Evolutionary conservation across 305 asterid genomes (phyloP), one percentile per base, ranked within the genome.

Genomic region (Fraxinus velutina): DNA sequence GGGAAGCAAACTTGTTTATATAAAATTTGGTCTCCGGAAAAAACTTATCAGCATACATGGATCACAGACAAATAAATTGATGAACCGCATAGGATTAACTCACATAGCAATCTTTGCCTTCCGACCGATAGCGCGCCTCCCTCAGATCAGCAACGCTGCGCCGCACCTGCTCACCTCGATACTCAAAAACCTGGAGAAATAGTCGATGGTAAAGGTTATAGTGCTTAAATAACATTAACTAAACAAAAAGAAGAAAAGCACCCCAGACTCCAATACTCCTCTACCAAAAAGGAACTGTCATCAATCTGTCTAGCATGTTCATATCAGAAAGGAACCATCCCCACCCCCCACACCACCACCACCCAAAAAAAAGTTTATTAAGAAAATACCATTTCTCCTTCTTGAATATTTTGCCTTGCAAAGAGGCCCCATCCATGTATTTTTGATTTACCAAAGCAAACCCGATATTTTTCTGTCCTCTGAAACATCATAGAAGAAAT

Each of bases 361-460:
- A 37, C 17, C 24, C 6, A 76, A 24, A 62, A 62, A 78, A 42
- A 27, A 8, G 47, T 15, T 13, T 1, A 50, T 15, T 15, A 15
- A 1, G 7, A 50, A 50, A n/a, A 50, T 90, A 96, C 99, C 98
- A 94, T 94, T 79, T 94, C 94, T 79, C 98, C 98, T 89, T 91
- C 98, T 87, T 88, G 98, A 78, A 96, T 92, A 84, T 80, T 94
- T 79, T 92, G 84, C 81, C 93, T 86, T 72, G 98, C 98, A 90
- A 94, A 96, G 84, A 96, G 97, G 80, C 99, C 99, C 98, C 99
- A 96, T 79, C 98, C 99, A 88, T 96, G 99, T 80, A 96, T 91
- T 87, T 95, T 90, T 75, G 98, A 96, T 91, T 92, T 96, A 80
- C 99, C 99, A 79, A 96, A 96, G 85, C 97, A 93, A 83, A 92